Evolutionary conservation across 2,329 filamentous ascomycete species (phyloP), one percentile per base, ranked within the genome.

Genomic region (Talaromyces sp.): DNA sequence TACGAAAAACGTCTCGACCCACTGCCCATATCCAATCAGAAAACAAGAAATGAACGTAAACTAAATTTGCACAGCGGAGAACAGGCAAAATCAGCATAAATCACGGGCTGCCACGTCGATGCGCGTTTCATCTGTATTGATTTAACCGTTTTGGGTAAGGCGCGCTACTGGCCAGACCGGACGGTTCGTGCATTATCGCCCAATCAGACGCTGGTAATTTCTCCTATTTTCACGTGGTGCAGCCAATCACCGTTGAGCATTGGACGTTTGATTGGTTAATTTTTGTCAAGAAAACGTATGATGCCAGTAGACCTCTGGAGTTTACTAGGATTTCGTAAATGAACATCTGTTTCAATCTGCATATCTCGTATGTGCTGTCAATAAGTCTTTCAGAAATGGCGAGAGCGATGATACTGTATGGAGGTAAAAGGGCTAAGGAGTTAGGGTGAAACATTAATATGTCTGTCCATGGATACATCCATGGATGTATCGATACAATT

Each of bases 91-190:
- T 13, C 45, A 49, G 45, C 45, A 29, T 51, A 53, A 53, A 38
- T 58, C 53, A 58, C 53, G 29, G 19, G 10, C 34, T 54, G 47
- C 45, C 49, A 54, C 60, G 45, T 53, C 45, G 25, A 22, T 13
- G 38, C 25, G 36, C 51, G 61, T 63, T 63, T 58, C 61, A 58
- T 25, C 10, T 63, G 51, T 63, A n/a, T 63, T 34, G 40, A 49
- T 63, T 38, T 58, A 58, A 45, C 61, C 27, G 1, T 25, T 63
- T 63, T 25, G 8, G 61, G 61, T 22, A 63, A 58, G 38, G 53
- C 60, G 22, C 34, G 34, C 13, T 38, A 6, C 31, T 27, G 45
- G 45, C 29, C 29, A 51, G 31, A 43, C 56, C 34, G 56, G 11
- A 27, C 60, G 47, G 60, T 31, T 56, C 36, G 56, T 45, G 22